Evolutionary conservation across 495 filamentous ascomycete species (phyloP), one percentile per base, ranked within the genome.

Genomic region (Pseudotulostoma volvatum): DNA sequence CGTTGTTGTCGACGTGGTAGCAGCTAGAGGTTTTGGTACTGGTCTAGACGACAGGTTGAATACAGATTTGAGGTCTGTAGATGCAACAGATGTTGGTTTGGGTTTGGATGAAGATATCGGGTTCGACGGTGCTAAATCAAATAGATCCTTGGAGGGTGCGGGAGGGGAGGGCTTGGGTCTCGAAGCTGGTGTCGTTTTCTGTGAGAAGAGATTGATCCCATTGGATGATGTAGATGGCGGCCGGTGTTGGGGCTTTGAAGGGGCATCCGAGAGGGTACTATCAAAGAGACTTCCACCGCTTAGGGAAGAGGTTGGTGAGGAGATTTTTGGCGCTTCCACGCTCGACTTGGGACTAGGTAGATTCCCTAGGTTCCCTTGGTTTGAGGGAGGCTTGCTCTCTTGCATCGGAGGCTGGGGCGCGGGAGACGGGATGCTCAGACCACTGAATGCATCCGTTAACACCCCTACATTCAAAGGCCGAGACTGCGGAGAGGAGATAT

Each of bases 391-490:
- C 38, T 77, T 78, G 11, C 69, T 65, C 31, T 56, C 52, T 45
- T 53, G 64, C 19, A 48, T 48, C 9, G 65, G 49, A 56, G 70
- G 51, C 21, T 72, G 64, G 13, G 77, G 61, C 2, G 75, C 62
- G 17, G 73, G 59, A 7, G 73, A 49, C 5, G 69, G 61, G 52
- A 97, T 87, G 45, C 74, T 82, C 14, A 97, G 57, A 35, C 76
- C 71, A 47, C 84, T 77, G 53, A 97, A 97, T 2, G 86, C 84
- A 60, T 94, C 86, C 41, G 81, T 77, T 36, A 97, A 57, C 2
- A 79, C 81, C 4, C 81, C 77, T 48, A 84, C 67, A 17, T 78
- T 71, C 7, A 67, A 63, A 51, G 53, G 58, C 57, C 41, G 45
- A 21, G 63, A 43, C 18, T 64, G 37, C 5, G 74, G 68, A 23